phyloP scores from a whole-genome alignment of 2,329 filamentous ascomycete species.

The Magnaporthales sp. region DNA sequence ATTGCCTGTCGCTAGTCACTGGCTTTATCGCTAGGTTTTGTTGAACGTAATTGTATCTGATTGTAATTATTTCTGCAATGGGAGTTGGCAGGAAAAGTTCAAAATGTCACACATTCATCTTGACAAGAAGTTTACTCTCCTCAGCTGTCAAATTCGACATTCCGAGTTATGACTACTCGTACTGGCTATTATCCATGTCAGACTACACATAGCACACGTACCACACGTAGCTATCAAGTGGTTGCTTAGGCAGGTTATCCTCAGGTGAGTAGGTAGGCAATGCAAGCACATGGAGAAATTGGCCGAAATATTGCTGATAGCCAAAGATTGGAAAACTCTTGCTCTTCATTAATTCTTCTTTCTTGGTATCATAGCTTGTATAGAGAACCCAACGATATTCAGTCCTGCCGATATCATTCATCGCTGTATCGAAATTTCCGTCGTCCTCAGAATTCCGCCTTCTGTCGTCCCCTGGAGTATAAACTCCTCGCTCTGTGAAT shows the following conservation, averaged over 20 bases:
- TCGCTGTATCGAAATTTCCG: neutral
- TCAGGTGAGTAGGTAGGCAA: neutral
- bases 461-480: conserved; percentile 2
- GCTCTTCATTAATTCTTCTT: neutral
- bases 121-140: no score
- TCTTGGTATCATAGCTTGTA: neutral
- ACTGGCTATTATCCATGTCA: no score
- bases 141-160: no score
- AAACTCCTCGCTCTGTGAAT: conserved; percentile 8
- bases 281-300: no score
- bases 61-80: neutral
- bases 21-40: neutral
- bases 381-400: neutral
- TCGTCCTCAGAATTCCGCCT: neutral
- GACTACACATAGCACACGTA: no score
- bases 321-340: neutral
- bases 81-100: neutral
- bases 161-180: no score
- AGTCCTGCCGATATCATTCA: neutral
- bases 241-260: no score
- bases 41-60: neutral
- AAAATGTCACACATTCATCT: no score
- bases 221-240: no score
- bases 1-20: conserved; percentile 19
- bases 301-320: neutral